Percentiles rank a stretch among this genome's conserved stretches.
Conservation (phyloP, 2,329 filamentous ascomycete genomes). For the Aspergillus nomiae region DNA sequence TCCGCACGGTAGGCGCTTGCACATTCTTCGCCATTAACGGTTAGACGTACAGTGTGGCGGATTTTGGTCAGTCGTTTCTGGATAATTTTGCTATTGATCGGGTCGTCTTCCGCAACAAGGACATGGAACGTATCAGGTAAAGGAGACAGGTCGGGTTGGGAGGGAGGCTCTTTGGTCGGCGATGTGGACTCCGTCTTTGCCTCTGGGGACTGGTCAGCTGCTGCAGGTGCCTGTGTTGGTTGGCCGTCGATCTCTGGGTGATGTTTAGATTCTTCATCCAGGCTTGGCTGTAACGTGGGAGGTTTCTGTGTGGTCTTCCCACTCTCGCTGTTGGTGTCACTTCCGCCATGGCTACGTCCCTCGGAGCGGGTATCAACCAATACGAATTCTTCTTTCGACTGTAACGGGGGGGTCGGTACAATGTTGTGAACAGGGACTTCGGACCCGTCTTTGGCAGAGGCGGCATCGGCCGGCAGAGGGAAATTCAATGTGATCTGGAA, state of each 20-base stretch:
- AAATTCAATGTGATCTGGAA: slow-evolving; percentile 83
- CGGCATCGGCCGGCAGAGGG: slow-evolving; percentile 52
- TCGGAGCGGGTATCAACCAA: slow-evolving; percentile 34
- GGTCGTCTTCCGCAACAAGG: slow-evolving; percentile 84
- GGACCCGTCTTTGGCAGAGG: slow-evolving; percentile 26
- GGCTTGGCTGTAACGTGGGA: background rate
- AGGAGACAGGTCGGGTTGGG: background rate
- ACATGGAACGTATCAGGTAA: slow-evolving; percentile 44
- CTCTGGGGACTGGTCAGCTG: background rate
- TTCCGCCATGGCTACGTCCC: slow-evolving; percentile 24
- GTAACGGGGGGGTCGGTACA: background rate
- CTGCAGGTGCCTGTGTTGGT: background rate
- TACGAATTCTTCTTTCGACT: slow-evolving; percentile 40
- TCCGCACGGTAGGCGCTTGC: slow-evolving; percentile 69
- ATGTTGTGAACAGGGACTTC: slow-evolving; percentile 18
- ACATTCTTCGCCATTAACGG: slow-evolving; percentile 84
- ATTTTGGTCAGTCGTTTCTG: slow-evolving; percentile 77
- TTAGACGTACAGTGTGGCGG: slow-evolving; percentile 71
- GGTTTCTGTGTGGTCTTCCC: background rate
- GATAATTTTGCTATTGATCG: slow-evolving; percentile 82
- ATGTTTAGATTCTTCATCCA: background rate
- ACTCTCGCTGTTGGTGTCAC: slow-evolving; percentile 17
- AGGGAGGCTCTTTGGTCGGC: background rate
- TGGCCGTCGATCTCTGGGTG: background rate
- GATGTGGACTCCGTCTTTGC: background rate